Conservation (phyloP, 2,329 filamentous ascomycete species). For the Aspergillus versicolor region DNA sequence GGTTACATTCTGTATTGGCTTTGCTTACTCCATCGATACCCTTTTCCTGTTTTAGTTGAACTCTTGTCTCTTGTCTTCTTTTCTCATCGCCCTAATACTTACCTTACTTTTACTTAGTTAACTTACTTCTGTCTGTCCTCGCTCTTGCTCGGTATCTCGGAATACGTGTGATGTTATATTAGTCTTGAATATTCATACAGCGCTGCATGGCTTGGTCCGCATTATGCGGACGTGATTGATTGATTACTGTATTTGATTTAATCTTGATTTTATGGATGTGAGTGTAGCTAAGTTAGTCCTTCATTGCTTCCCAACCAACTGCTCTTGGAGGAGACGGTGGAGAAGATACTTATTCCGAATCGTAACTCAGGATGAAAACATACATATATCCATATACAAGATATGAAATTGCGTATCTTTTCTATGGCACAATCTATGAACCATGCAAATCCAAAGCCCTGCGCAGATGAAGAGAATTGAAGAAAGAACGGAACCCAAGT, state of each 20-base stretch:
- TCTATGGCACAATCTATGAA: constrained; percentile 12
- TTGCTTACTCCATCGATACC: constrained; percentile 33
- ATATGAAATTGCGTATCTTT: neutral
- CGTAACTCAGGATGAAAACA: neutral
- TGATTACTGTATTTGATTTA: no score
- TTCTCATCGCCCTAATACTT: constrained; percentile 11
- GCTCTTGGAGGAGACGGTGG: neutral
- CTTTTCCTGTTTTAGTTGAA: constrained; percentile 23
- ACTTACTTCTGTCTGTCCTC: neutral
- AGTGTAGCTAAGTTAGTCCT: neutral
- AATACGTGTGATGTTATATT: neutral
- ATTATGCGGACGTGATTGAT: neutral
- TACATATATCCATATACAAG: neutral
- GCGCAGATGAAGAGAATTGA: neutral
- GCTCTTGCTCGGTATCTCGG: neutral
- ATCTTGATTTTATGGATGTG: no score
- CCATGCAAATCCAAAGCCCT: constrained; percentile 1
- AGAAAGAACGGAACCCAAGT: neutral
- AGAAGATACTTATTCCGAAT: neutral
- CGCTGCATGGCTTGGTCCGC: neutral
- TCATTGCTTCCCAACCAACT: no score
- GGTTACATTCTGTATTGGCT: neutral
- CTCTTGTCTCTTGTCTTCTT: no score
- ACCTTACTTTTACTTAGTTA: constrained; percentile 8
- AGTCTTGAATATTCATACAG: neutral